phyloP scores from a whole-genome alignment of 257 asterid genomes.

The Avicennia marina region DNA sequence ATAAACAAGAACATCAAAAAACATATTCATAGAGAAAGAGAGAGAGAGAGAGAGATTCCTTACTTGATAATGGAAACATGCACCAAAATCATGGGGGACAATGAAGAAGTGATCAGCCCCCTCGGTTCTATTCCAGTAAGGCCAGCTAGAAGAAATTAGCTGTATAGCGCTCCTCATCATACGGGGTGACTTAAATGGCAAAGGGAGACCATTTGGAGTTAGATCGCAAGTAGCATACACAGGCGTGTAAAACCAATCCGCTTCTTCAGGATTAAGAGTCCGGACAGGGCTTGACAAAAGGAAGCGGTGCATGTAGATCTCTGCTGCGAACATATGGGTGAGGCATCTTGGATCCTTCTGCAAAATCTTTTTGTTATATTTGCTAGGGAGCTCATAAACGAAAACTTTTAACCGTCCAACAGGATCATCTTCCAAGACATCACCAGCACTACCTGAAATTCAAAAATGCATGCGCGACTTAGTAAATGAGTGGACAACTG shows the following conservation, averaged over 20 bases:
- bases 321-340: slow-evolving; percentile 96
- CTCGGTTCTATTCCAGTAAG: slow-evolving; percentile 88
- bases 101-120: slow-evolving; percentile 97
- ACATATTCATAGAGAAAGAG: background rate
- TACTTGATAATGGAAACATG: slow-evolving; percentile 90
- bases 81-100: slow-evolving; percentile 84
- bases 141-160: slow-evolving; percentile 84
- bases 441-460: slow-evolving; percentile 87
- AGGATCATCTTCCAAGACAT: slow-evolving; percentile 88
- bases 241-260: slow-evolving; percentile 91
- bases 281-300: slow-evolving; percentile 74
- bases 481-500: slow-evolving; percentile 4
- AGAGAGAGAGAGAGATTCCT: slow-evolving; percentile 12
- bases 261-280: slow-evolving; percentile 87
- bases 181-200: slow-evolving; percentile 83
- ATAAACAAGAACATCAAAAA: background rate
- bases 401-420: slow-evolving; percentile 76
- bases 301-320: slow-evolving; percentile 83
- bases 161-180: slow-evolving; percentile 95
- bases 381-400: slow-evolving; percentile 83
- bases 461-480: background rate
- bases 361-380: slow-evolving; percentile 68
- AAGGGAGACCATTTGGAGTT: slow-evolving; percentile 85
- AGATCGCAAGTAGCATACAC: slow-evolving; percentile 83
- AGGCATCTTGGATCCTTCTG: slow-evolving; percentile 83